phyloP scores from a whole-genome alignment of 495 filamentous ascomycete species.

The Xylaria scruposa region DNA sequence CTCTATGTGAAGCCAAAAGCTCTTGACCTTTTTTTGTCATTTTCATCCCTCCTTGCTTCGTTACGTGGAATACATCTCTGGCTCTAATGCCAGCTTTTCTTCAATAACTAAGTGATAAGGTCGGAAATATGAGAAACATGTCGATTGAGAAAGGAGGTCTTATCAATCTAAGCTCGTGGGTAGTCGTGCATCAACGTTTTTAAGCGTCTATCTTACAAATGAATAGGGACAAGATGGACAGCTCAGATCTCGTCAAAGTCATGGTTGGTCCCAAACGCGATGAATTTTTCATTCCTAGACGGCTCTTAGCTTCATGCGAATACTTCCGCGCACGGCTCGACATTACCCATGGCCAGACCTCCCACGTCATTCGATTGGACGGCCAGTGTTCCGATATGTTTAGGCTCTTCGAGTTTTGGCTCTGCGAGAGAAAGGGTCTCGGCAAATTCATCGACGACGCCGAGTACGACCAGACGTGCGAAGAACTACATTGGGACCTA shows the following conservation, averaged over 20 bases:
- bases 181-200: neutral
- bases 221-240: slow-evolving; percentile 32
- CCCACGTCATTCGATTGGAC: slow-evolving; percentile 46
- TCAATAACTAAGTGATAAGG: slow-evolving; percentile 2
- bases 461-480: slow-evolving; percentile 36
- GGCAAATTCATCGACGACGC: slow-evolving; percentile 47
- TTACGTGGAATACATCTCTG: neutral
- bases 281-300: slow-evolving; percentile 49
- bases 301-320: slow-evolving; percentile 46
- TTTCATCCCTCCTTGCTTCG: neutral
- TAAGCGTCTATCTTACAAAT: slow-evolving; percentile 10
- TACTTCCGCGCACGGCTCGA: slow-evolving; percentile 47
- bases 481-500: slow-evolving; percentile 49
- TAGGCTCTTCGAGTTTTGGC: slow-evolving; percentile 54
- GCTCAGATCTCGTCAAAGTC: slow-evolving; percentile 46
- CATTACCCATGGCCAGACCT: slow-evolving; percentile 34
- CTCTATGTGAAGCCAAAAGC: neutral
- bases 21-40: neutral
- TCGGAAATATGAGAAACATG: slow-evolving; percentile 31
- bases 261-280: slow-evolving; percentile 50
- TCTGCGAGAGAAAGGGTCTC: slow-evolving; percentile 47
- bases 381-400: slow-evolving; percentile 54
- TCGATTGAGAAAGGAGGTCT: slow-evolving; percentile 29
- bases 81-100: slow-evolving; percentile 1
- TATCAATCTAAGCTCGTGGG: slow-evolving; percentile 32